These are phyloP conservation scores for Ophiorrhiza pumila DNA, from an alignment of 257 asterid species.

Conservation along the genomic window DNA sequence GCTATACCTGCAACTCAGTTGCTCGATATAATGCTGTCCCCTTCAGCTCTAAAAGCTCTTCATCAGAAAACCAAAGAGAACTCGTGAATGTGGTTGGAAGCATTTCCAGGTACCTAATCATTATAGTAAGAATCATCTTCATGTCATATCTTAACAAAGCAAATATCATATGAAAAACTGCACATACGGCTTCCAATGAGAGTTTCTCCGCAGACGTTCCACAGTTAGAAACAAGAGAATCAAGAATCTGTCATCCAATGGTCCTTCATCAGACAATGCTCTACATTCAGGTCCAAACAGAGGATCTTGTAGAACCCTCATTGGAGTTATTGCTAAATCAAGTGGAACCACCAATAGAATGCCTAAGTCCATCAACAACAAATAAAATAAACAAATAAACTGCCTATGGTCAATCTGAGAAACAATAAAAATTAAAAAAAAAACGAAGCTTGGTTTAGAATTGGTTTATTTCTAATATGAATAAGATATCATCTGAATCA, in stretches of 20 bases:
- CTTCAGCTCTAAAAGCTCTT: conserved; percentile 78
- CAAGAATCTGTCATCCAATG: conserved; percentile 82
- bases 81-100: conserved; percentile 81
- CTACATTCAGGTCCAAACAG: conserved; percentile 78
- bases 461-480: not conserved
- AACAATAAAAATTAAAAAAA: not conserved
- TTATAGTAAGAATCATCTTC: too few relatives aligned
- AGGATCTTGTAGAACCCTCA: conserved; percentile 89
- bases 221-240: conserved; percentile 74
- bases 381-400: not conserved
- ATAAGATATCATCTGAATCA: not conserved
- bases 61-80: conserved; percentile 87
- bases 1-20: conserved; percentile 69
- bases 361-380: conserved; percentile 33
- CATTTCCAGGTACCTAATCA: conserved; percentile 82
- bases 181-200: conserved; percentile 90
- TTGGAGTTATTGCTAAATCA: conserved; percentile 86
- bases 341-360: conserved; percentile 74
- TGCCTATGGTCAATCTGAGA: not conserved
- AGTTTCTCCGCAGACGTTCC: conserved; percentile 70
- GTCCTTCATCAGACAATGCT: conserved; percentile 72
- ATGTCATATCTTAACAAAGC: too few relatives aligned
- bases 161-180: not conserved
- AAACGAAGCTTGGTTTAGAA: not conserved
- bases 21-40: conserved; percentile 86